Conservation (phyloP, 306 rosid species). For the Trichosanthes cucumerina region DNA sequence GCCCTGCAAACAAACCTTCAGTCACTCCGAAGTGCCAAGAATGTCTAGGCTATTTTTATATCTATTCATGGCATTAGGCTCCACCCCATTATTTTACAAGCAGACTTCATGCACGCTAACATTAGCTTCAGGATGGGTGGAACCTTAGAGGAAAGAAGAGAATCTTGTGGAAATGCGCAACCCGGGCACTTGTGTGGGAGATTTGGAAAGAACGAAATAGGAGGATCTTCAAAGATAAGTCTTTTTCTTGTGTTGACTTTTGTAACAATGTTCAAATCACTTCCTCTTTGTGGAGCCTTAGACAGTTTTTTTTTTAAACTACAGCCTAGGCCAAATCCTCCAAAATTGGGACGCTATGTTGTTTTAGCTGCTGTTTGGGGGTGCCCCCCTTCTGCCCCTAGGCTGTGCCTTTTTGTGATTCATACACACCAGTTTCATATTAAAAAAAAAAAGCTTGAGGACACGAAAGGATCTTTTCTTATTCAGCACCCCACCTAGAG, state of each 20-base stretch:
- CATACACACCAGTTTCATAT: not conserved
- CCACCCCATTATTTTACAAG: not conserved
- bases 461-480: not conserved
- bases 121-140: not conserved
- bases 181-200: too few relatives aligned
- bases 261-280: not conserved
- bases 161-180: too few relatives aligned
- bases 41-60: not conserved
- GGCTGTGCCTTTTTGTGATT: too few relatives aligned
- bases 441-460: not conserved
- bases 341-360: not conserved
- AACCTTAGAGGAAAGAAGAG: too few relatives aligned
- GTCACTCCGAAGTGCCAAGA: not conserved
- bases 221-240: not conserved
- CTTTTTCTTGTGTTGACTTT: not conserved
- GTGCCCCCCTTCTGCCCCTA: not conserved
- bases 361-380: not conserved
- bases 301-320: not conserved
- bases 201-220: too few relatives aligned
- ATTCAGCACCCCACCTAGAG: not conserved
- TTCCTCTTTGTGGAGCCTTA: not conserved
- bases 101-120: not conserved
- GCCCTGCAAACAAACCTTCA: not conserved
- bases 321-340: not conserved
- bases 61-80: not conserved